phyloP scores from a whole-genome alignment of 805 yeast species.

The Myxozyma sirexii region DNA sequence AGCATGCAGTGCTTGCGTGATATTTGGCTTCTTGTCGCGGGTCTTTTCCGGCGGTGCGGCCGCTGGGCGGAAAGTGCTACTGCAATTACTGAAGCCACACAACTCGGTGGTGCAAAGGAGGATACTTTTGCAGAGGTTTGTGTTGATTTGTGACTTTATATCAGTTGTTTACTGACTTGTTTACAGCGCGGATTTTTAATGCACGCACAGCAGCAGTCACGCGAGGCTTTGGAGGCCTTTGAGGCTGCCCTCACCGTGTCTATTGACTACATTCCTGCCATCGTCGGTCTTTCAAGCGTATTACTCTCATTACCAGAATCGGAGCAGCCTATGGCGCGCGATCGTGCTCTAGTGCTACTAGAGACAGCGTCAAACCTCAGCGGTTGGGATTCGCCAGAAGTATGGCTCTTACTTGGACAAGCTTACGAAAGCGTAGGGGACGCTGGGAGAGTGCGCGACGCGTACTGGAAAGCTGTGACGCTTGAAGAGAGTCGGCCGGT shows the following conservation, averaged over 20 bases:
- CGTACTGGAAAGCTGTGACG: conserved; percentile 26
- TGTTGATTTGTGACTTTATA: neutral
- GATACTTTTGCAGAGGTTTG: conserved; percentile 32
- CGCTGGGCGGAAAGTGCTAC: conserved; percentile 29
- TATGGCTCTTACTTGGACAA: conserved; percentile 29
- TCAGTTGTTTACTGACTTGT: neutral
- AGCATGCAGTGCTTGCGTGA: conserved; percentile 33
- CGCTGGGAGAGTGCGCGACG: conserved; percentile 10
- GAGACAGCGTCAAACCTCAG: conserved; percentile 22
- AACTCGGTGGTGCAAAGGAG: conserved; percentile 30
- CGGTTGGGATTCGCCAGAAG: conserved; percentile 32
- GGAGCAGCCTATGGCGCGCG: conserved; percentile 34
- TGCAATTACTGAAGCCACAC: conserved; percentile 30
- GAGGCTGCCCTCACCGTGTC: conserved; percentile 33
- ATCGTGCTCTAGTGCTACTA: conserved; percentile 31
- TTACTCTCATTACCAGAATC: conserved; percentile 11
- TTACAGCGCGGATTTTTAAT: conserved; percentile 26
- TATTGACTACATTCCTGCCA: conserved; percentile 31
- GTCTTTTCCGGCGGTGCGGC: conserved; percentile 26
- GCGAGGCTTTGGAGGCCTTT: conserved; percentile 25
- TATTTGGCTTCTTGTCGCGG: conserved; percentile 31
- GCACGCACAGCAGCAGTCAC: conserved; percentile 18
- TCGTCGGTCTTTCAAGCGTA: conserved; percentile 21
- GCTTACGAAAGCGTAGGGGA: conserved; percentile 21
- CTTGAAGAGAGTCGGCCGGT: conserved; percentile 31